A percentile compares a stretch with the other conserved stretches of the same genome.
Evolutionary conservation across 768 basidiomycete genomes (phyloP).

Genomic region (Rhodotorula babjevae): DNA sequence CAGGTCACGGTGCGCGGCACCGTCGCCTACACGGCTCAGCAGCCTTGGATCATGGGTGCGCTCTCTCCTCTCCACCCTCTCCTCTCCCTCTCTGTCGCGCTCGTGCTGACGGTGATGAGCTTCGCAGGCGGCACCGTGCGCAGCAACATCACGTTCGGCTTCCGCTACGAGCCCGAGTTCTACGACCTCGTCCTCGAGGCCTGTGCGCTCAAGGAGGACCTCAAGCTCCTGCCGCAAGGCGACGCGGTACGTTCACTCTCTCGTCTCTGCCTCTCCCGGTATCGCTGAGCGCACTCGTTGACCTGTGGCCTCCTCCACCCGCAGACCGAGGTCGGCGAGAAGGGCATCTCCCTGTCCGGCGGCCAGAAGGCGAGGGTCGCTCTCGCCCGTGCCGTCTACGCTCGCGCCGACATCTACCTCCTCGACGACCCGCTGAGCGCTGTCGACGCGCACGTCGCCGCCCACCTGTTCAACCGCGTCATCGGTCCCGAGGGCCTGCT

Average conservation of each 20-base stretch:
- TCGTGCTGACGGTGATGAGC: too few species aligned
- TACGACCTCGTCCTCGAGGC: slow-evolving; percentile 81
- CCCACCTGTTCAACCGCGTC: slow-evolving; percentile 67
- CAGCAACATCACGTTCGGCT: slow-evolving; percentile 88
- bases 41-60: slow-evolving; percentile 55
- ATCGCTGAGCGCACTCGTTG: not conserved
- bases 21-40: slow-evolving; percentile 43
- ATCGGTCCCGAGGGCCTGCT: slow-evolving; percentile 45
- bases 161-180: slow-evolving; percentile 77
- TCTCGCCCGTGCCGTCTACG: slow-evolving; percentile 83
- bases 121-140: slow-evolving; percentile 65
- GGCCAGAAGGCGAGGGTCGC: slow-evolving; percentile 74
- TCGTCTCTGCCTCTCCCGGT: not conserved
- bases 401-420: slow-evolving; percentile 83
- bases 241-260: slow-evolving; percentile 51
- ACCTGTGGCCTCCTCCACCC: not conserved
- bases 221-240: slow-evolving; percentile 71
- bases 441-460: slow-evolving; percentile 73
- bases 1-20: slow-evolving; percentile 55
- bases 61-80: not conserved
- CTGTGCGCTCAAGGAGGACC: slow-evolving; percentile 77
- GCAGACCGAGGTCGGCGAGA: slow-evolving; percentile 75
- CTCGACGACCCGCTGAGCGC: slow-evolving; percentile 85
- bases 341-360: slow-evolving; percentile 55
- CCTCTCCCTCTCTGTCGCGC: too few species aligned